A percentile compares a stretch with the other conserved stretches of the same genome.
These are phyloP conservation scores for Multifurca ochricompacta DNA, from an alignment of 768 basidiomycete species.

Conservation along the genomic window DNA sequence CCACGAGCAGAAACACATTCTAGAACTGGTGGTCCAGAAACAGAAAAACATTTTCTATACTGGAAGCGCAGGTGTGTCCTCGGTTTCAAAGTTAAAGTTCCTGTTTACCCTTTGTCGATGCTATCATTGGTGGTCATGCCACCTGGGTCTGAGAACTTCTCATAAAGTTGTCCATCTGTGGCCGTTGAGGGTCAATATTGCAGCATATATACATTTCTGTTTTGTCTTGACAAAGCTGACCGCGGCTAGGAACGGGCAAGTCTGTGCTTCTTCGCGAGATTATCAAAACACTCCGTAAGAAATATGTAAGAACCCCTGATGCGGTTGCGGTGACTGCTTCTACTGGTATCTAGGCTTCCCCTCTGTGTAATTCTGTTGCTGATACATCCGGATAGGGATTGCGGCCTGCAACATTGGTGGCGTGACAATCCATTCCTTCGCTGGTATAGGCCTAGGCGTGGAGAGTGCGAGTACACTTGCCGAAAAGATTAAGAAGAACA, in stretches of 20 bases:
- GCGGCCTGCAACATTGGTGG: conserved; percentile 98
- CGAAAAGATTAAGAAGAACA: conserved; percentile 68
- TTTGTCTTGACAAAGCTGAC: background rate
- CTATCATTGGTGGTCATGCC: background rate
- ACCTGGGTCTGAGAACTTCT: conserved; percentile 3
- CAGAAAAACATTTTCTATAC: conserved; percentile 88
- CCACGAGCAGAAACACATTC: conserved; percentile 77
- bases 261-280: conserved; percentile 92
- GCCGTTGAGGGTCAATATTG: background rate
- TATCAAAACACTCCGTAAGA: conserved; percentile 62
- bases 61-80: conserved; percentile 79
- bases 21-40: conserved; percentile 67
- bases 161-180: conserved; percentile 6
- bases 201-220: background rate
- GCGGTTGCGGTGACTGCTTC: conserved; percentile 92
- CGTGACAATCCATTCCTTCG: conserved; percentile 89
- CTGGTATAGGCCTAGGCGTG: conserved; percentile 83
- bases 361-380: background rate
- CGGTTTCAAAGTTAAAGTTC: background rate
- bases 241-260: conserved; percentile 78
- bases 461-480: conserved; percentile 57
- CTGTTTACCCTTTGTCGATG: background rate
- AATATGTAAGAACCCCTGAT: conserved; percentile 45
- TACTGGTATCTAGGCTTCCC: conserved; percentile 47
- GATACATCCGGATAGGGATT: conserved; percentile 45